A percentile compares a stretch with the other conserved stretches of the same genome.
Conservation (phyloP, 192 early-diverging fungal genomes). For the Coemansia sp. region DNA sequence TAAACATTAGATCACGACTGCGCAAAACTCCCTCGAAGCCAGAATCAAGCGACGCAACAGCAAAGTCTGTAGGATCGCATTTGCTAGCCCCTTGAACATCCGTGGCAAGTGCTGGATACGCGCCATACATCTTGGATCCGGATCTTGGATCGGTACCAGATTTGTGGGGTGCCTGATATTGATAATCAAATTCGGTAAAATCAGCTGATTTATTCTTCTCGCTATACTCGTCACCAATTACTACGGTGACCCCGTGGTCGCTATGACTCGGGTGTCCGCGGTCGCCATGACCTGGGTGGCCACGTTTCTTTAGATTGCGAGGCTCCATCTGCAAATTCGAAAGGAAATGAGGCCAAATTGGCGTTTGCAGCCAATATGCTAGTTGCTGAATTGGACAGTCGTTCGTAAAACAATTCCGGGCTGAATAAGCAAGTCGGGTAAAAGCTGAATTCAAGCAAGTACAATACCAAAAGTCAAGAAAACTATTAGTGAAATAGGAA, state of each 20-base stretch:
- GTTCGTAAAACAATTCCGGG: neutral
- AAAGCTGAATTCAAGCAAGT: no score
- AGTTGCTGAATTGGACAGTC: neutral
- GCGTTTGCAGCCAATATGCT: neutral
- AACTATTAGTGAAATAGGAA: no score
- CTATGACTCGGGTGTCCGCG: conserved; percentile 18
- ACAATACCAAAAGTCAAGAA: no score
- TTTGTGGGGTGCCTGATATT: neutral
- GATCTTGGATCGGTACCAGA: neutral
- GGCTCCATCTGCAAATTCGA: conserved; percentile 31
- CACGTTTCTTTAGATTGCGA: conserved; percentile 43
- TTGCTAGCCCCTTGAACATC: neutral
- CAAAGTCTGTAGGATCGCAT: conserved; percentile 27
- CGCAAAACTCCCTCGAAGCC: conserved; percentile 37
- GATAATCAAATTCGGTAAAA: neutral
- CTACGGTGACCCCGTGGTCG: conserved; percentile 13
- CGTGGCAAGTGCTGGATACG: conserved; percentile 23
- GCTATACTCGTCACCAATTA: conserved; percentile 20
- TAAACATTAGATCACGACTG: conserved; percentile 55
- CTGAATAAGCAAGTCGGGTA: neutral
- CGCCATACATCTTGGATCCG: conserved; percentile 29
- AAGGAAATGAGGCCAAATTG: neutral
- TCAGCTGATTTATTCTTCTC: conserved; percentile 5
- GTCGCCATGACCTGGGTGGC: conserved; percentile 17
- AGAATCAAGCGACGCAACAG: conserved; percentile 18